Evolutionary conservation across 108 stramenopile genomes (phyloP).

Genomic region (Conticribra weissflogii): DNA sequence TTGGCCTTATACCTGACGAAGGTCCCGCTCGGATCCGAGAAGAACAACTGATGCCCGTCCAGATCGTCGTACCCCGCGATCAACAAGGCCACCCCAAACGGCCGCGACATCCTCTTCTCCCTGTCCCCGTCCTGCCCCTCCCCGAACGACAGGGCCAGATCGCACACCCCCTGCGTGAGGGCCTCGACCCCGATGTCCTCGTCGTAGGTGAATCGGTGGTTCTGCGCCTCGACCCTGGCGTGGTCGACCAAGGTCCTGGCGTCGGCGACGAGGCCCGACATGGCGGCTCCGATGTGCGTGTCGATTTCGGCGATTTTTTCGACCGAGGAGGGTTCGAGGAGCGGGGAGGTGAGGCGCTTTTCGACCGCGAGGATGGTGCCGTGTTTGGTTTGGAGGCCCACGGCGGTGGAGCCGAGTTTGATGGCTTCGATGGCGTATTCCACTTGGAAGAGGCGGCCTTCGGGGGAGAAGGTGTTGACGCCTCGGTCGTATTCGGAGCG

Average conservation of each 20-base stretch:
- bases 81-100: constrained; percentile 98
- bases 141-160: constrained; percentile 97
- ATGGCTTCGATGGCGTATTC: constrained; percentile 99
- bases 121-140: constrained; percentile 94
- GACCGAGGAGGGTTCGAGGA: constrained; percentile 94
- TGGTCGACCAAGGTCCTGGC: constrained; percentile 98
- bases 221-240: constrained; percentile 99
- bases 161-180: constrained; percentile 98
- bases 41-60: constrained; percentile 96
- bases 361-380: constrained; percentile 97
- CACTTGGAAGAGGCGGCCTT: constrained; percentile 98
- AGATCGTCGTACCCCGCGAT: constrained; percentile 95
- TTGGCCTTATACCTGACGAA: constrained; percentile 99
- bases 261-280: constrained; percentile 97
- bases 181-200: constrained; percentile 99
- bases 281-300: constrained; percentile 95
- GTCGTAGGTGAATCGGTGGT: constrained; percentile 98
- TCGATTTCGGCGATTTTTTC: constrained; percentile 99
- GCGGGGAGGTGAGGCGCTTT: constrained; percentile 92
- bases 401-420: constrained; percentile 96
- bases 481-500: constrained; percentile 99
- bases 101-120: constrained; percentile 96
- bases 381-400: constrained; percentile 95
- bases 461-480: constrained; percentile 99
- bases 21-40: constrained; percentile 97